These are phyloP conservation scores for Mortierella alpina DNA, from an alignment of 192 early-diverging fungal species.

Conservation along the genomic window DNA sequence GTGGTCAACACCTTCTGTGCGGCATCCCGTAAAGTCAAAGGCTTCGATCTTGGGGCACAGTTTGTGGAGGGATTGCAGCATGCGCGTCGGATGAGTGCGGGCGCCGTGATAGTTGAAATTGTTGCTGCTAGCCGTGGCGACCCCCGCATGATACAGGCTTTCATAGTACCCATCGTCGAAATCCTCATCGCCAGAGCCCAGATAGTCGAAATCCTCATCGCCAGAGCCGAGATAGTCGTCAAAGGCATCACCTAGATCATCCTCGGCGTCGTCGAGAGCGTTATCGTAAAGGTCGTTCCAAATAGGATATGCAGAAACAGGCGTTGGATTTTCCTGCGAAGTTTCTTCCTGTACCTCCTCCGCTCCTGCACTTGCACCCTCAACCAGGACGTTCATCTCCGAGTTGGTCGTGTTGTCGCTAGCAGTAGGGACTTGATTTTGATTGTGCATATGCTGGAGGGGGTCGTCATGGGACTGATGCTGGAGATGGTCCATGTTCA, in stretches of 20 bases:
- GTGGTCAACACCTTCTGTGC: constrained; percentile 10
- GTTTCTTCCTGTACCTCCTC: too few relatives aligned
- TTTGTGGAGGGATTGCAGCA: constrained; percentile 6
- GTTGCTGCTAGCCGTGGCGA: too few relatives aligned
- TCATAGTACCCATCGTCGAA: background rate
- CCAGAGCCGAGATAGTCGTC: background rate
- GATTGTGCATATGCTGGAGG: background rate
- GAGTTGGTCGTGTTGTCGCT: too few relatives aligned
- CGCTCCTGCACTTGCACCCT: too few relatives aligned
- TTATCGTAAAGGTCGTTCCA: background rate
- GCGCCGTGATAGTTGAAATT: too few relatives aligned
- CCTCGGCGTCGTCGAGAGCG: constrained; percentile 4
- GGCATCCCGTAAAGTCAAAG: constrained; percentile 36
- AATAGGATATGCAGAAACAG: background rate
- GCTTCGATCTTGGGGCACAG: constrained; percentile 30
- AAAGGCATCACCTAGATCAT: background rate
- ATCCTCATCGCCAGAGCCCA: background rate
- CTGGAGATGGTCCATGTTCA: background rate
- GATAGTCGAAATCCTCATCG: background rate
- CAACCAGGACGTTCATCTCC: too few relatives aligned
- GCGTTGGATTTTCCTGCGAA: too few relatives aligned
- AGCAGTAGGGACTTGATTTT: too few relatives aligned
- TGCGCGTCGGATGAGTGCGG: background rate
- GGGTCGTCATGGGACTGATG: background rate
- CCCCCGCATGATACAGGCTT: too few relatives aligned